Conservation (phyloP, 805 yeast genomes). For the Candida takata region DNA sequence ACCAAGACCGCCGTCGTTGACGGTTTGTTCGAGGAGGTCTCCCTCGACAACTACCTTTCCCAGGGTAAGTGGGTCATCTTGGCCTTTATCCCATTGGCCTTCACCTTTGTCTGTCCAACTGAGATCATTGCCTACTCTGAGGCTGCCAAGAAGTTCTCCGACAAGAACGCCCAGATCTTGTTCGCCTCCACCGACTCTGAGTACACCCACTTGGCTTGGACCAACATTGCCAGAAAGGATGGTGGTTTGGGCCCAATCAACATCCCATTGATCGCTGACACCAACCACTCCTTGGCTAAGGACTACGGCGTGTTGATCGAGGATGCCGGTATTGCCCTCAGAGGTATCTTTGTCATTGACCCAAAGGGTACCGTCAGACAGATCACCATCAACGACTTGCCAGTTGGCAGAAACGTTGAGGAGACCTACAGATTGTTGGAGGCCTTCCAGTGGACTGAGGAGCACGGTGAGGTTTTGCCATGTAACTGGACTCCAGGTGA, state of each 20-base stretch:
- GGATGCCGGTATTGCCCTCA: slow-evolving; percentile 94
- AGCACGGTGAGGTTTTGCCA: slow-evolving; percentile 99
- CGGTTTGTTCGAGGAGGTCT: slow-evolving; percentile 92
- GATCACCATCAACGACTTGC: slow-evolving; percentile 95
- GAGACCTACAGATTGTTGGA: slow-evolving; percentile 96
- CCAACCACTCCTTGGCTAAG: slow-evolving; percentile 88
- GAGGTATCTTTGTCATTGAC: slow-evolving; percentile 98
- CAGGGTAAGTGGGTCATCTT: slow-evolving; percentile 97
- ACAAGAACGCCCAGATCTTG: slow-evolving; percentile 79
- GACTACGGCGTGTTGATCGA: slow-evolving; percentile 97
- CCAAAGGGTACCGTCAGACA: slow-evolving; percentile 94
- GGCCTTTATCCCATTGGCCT: slow-evolving; percentile 97
- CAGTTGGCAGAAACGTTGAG: slow-evolving; percentile 98
- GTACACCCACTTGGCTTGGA: slow-evolving; percentile 97
- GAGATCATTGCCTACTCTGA: slow-evolving; percentile 98
- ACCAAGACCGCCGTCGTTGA: slow-evolving; percentile 95
- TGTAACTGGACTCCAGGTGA: slow-evolving; percentile 98
- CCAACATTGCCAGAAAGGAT: slow-evolving; percentile 90
- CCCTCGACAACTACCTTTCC: slow-evolving; percentile 73
- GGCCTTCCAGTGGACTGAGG: slow-evolving; percentile 99
- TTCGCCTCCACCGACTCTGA: slow-evolving; percentile 99
- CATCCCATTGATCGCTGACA: slow-evolving; percentile 94
- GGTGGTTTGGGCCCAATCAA: slow-evolving; percentile 97
- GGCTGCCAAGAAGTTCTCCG: slow-evolving; percentile 84
- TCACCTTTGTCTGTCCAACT: slow-evolving; percentile 99